Base-by-base conservation (phyloP, 2,329 filamentous ascomycete genomes). In the Talaromyces sp. region DNA sequence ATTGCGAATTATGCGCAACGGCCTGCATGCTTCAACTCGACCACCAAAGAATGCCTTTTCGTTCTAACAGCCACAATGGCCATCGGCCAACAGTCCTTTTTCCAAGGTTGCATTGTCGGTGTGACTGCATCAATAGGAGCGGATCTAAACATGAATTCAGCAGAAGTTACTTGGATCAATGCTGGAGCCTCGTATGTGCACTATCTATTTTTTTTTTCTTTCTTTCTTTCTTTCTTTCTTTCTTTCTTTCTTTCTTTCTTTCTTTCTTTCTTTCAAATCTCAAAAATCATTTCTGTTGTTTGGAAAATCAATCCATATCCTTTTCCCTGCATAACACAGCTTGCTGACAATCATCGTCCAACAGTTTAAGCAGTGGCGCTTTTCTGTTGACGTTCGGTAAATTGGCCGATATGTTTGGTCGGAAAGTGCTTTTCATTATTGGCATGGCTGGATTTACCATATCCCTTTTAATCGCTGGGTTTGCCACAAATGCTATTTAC, bases 321-420 rank as follows among this genome's bases (percentile, higher is more conserved):
- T 35, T 19, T 47, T 19, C 29, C 13, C 27, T 46, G 7, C 29
- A 9, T n/a, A 6, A 30, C 22, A 16, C 6, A 36, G 10, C 11
- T 49, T 22, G 16, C 60, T 62, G 32, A 61, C 51, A 7, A 45
- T 47, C 30, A 9, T 29, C 13, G 3, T 3, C 27, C 50, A n/a
- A 46, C 51, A 82, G 80, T 13, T 76, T 89, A 14, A 82, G 82
- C 1, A 82, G 82, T 32, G 86, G 86, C 6, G 80, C 86, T 0
- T 84, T 89, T 60, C 78, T 89, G 56, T 77, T 89, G 8, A 82
- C 85, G 60, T 86, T 89, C 54, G 86, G 85, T 35, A 83, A 82
- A 59, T 71, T 87, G 6, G 84, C 86, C 2, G 86, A 89, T 64
- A 74, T 87, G 40, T 83, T 88, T 43, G 86, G 85, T n/a, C 79